phyloP scores from a whole-genome alignment of 805 yeast species.

The Danielozyma ontarioensis region DNA sequence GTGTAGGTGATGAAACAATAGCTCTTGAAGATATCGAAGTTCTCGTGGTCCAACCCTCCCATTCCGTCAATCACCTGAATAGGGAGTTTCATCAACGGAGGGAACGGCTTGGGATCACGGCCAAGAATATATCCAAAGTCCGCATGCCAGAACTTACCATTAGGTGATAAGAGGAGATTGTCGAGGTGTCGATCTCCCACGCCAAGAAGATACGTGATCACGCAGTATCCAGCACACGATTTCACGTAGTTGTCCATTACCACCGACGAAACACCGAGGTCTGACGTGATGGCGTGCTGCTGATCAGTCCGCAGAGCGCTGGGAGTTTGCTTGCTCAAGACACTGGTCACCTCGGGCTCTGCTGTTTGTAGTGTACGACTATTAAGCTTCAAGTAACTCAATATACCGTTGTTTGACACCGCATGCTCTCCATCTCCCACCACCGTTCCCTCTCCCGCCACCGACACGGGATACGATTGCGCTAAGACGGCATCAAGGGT shows the following conservation, averaged over 20 bases:
- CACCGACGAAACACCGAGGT: conserved; percentile 48
- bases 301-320: conserved; percentile 30
- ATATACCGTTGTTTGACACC: conserved; percentile 57
- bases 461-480: conserved; percentile 14
- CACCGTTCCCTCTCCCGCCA: conserved; percentile 2
- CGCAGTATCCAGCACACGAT: conserved; percentile 97
- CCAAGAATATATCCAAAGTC: conserved; percentile 97
- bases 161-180: conserved; percentile 70
- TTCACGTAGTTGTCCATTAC: conserved; percentile 92
- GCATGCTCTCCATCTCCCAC: conserved; percentile 2
- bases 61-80: conserved; percentile 96
- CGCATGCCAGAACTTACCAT: conserved; percentile 92
- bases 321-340: conserved; percentile 9
- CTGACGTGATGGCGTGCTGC: conserved; percentile 31
- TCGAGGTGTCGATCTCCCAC: conserved; percentile 98
- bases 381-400: conserved; percentile 63
- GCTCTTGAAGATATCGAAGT: conserved; percentile 80
- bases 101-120: conserved; percentile 96
- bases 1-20: conserved; percentile 94
- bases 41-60: conserved; percentile 88
- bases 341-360: conserved; percentile 23
- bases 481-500: conserved; percentile 77
- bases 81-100: conserved; percentile 96
- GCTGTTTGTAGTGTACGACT: conserved; percentile 26
- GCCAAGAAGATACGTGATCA: conserved; percentile 87